Evolutionary conservation across 441 rosid species (phyloP).

Genomic region (Gossypium trilobum): DNA sequence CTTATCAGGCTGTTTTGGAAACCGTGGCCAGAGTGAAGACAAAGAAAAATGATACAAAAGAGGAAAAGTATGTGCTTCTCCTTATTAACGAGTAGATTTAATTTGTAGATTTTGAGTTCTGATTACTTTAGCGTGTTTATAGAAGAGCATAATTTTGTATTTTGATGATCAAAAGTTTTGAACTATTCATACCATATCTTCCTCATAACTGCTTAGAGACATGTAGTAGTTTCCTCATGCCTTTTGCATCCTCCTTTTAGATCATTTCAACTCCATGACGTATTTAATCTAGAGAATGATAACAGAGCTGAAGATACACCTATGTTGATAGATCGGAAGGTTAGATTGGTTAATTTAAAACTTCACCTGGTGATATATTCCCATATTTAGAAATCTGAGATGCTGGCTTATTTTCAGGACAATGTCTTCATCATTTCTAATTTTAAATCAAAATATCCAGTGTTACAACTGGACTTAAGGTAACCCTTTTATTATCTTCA

Average conservation of each 20-base stretch:
- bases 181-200: neutral
- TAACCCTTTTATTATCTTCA: constrained; percentile 17
- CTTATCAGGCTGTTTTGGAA: constrained; percentile 76
- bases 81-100: neutral
- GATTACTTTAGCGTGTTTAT: neutral
- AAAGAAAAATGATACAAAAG: constrained; percentile 90
- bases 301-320: constrained; percentile 84
- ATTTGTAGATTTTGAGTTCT: neutral
- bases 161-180: neutral
- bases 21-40: constrained; percentile 82
- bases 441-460: constrained; percentile 83
- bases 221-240: constrained; percentile 17
- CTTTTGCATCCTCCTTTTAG: constrained; percentile 32
- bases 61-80: constrained; percentile 60
- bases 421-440: constrained; percentile 87
- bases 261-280: constrained; percentile 71
- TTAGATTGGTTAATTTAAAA: constrained; percentile 17
- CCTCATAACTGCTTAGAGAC: neutral
- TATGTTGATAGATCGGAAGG: constrained; percentile 81
- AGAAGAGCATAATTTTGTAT: constrained; percentile 2
- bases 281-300: constrained; percentile 50
- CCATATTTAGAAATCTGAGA: constrained; percentile 10
- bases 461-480: constrained; percentile 82
- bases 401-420: constrained; percentile 38
- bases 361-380: constrained; percentile 1